Percentiles rank a stretch among this genome's conserved stretches.
Conservation (phyloP, 768 basidiomycete genomes). For the Pholiota molesta region DNA sequence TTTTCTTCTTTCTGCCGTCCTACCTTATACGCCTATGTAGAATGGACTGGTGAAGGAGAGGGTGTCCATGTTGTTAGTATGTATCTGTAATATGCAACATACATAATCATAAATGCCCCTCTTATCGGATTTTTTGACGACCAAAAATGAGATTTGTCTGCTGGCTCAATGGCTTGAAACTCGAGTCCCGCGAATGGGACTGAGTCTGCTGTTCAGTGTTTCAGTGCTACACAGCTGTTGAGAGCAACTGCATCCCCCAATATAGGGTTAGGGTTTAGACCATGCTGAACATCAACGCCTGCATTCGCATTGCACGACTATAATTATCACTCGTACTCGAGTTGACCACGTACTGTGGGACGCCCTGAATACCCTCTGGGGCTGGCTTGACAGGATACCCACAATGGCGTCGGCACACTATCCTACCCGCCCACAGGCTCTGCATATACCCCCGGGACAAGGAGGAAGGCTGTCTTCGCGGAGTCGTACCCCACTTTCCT, state of each 20-base stretch:
- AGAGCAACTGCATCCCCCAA: too few species aligned
- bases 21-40: conserved; percentile 17
- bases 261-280: conserved; percentile 27
- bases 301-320: conserved; percentile 3
- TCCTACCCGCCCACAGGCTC: conserved; percentile 27
- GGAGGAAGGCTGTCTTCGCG: conserved; percentile 40
- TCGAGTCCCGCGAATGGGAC: neutral
- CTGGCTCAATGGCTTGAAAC: neutral
- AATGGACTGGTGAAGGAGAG: conserved; percentile 18
- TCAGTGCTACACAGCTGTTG: too few species aligned
- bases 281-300: neutral
- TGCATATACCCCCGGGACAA: conserved; percentile 21
- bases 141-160: neutral
- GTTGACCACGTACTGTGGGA: conserved; percentile 15
- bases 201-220: too few species aligned
- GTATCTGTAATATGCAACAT: conserved; percentile 13
- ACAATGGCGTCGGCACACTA: conserved; percentile 21
- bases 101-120: conserved; percentile 13
- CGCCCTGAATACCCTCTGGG: neutral
- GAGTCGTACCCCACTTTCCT: conserved; percentile 72
- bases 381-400: conserved; percentile 2
- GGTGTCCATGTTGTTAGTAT: conserved; percentile 17
- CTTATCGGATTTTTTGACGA: conserved; percentile 8
- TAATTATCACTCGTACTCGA: conserved; percentile 7
- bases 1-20: conserved; percentile 19